Conservation (phyloP, 192 early-diverging fungal species). For the Podila minutissima region DNA sequence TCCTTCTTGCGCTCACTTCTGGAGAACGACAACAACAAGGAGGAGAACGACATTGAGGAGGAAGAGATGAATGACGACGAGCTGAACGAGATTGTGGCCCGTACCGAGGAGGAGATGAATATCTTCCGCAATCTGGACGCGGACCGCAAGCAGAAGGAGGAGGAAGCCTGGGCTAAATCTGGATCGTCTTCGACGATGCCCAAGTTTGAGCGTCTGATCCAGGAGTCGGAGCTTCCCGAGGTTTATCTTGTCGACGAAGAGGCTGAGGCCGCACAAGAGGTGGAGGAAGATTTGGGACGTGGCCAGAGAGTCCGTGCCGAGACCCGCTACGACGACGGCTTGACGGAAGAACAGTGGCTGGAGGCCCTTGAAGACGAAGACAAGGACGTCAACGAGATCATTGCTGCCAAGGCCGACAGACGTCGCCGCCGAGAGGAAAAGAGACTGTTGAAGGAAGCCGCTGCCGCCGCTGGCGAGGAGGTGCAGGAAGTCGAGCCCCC, state of each 20-base stretch:
- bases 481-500: constrained; percentile 28
- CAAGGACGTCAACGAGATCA: constrained; percentile 68
- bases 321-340: constrained; percentile 90
- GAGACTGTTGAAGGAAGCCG: constrained; percentile 31
- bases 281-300: constrained; percentile 70
- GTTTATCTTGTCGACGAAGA: constrained; percentile 78
- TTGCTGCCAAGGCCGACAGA: constrained; percentile 54
- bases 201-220: constrained; percentile 80
- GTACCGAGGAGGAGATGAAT: constrained; percentile 81
- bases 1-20: constrained; percentile 86
- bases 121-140: constrained; percentile 82
- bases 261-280: constrained; percentile 52
- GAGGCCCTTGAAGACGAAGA: constrained; percentile 75
- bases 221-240: constrained; percentile 87
- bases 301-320: constrained; percentile 78
- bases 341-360: constrained; percentile 96
- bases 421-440: constrained; percentile 53
- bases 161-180: constrained; percentile 19
- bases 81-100: constrained; percentile 92
- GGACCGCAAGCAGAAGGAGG: constrained; percentile 63
- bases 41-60: constrained; percentile 71
- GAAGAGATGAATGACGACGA: constrained; percentile 88
- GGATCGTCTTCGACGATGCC: constrained; percentile 52
- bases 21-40: constrained; percentile 84
- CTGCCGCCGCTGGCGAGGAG: constrained; percentile 2